Base-by-base conservation (phyloP, 2,329 filamentous ascomycete genomes). In the Leptographium lundbergii region DNA sequence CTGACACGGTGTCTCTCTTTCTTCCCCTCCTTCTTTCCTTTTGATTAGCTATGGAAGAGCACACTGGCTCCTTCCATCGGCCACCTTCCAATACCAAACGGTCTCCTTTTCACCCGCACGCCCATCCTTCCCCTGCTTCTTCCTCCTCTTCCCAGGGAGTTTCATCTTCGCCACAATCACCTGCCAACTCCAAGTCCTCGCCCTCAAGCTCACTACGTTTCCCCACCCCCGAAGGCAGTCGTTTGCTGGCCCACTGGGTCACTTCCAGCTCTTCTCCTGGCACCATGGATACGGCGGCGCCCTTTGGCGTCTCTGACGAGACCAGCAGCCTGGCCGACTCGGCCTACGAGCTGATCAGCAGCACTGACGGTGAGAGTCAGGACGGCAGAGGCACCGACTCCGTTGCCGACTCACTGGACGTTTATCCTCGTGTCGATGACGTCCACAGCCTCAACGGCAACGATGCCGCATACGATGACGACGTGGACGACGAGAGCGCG, bases 201-300 rank as follows among this genome's bases (percentile, higher is more conserved):
- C 50, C 55, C 17, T 57, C 59, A n/a, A 57, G 48, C 13, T 50
- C 73, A 32, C 74, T 84, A 53, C 77, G 79, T 60, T 84, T 84
- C 59, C 81, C 81, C 59, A 74, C 72, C 51, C 81, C 81, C 0
- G 74, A 77, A 66, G 81, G 79, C 57, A 82, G 77, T 63, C 74
- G 74, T 59, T 73, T 75, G 56, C 77, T 84, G 48, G 80, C 80
- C 65, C 78, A 79, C 73, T 84, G 80, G 80, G 73, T 84, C 55
- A 81, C 79, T 7, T 77, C 75, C 57, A 82, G 80, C 65, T 75
- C 79, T 34, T 47, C 56, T 4, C 29, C 61, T 25, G 54, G 56
- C 36, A 56, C 57, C 14, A 45, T 47, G 19, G 24, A 54, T 42
- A 52, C 42, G 63, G 81, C 81, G 77, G 74, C 73, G 63, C 69